A percentile compares a stretch with the other conserved stretches of the same genome.
phyloP scores from a whole-genome alignment of 768 basidiomycete species.

The Chlorophyllum brunneum region DNA sequence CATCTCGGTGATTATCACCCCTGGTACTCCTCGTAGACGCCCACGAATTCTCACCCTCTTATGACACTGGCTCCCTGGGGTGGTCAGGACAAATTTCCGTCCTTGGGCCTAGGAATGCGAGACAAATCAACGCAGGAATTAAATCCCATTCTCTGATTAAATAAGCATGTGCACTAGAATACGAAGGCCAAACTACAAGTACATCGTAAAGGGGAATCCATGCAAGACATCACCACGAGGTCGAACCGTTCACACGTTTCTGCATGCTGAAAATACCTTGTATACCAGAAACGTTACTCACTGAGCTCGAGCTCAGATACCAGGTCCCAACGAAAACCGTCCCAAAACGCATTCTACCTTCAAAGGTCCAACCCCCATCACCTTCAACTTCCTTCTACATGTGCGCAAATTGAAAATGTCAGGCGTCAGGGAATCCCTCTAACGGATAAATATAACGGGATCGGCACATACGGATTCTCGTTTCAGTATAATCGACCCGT shows the following conservation, averaged over 20 bases:
- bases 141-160: no score
- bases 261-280: conserved; percentile 56
- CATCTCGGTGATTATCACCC: background rate
- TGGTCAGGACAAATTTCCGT: no score
- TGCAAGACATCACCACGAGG: conserved; percentile 12
- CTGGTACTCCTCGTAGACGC: background rate
- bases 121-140: background rate
- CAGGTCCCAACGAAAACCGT: conserved; percentile 52
- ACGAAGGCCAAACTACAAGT: background rate
- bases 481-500: conserved; percentile 58
- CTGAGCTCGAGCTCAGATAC: conserved; percentile 19
- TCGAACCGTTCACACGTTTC: conserved; percentile 28
- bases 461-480: conserved; percentile 51
- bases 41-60: background rate
- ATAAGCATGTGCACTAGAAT: background rate
- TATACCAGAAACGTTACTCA: conserved; percentile 24
- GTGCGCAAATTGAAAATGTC: conserved; percentile 1
- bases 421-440: conserved; percentile 1
- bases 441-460: background rate
- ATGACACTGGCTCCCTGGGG: no score
- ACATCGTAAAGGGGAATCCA: background rate
- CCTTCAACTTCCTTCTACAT: conserved; percentile 39
- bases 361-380: conserved; percentile 48
- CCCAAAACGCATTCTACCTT: conserved; percentile 48
- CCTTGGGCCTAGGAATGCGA: no score